Conservation (phyloP, 2,329 filamentous ascomycete species). For the Arachnopeziza araneosa region DNA sequence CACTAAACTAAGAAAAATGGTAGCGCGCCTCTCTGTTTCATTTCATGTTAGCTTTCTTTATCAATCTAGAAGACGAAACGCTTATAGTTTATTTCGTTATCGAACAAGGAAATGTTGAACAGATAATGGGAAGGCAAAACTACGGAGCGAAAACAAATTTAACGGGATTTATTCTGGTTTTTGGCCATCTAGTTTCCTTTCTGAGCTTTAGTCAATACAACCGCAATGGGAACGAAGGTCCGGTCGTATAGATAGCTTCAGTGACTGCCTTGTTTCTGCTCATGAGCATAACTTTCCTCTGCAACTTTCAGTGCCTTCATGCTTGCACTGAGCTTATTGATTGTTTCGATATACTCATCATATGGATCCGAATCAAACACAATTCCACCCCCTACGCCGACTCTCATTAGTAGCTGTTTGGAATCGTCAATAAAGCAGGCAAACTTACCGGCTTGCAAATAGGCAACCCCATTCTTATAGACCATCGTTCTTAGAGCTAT, state of each 20-base stretch:
- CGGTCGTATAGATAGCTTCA: background rate
- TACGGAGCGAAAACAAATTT: too few relatives aligned
- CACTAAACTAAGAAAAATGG: too few relatives aligned
- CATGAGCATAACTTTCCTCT: constrained; percentile 49
- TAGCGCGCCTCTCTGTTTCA: too few relatives aligned
- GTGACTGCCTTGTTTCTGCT: constrained; percentile 7
- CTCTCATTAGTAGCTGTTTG: background rate
- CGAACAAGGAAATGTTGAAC: too few relatives aligned
- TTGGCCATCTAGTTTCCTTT: too few relatives aligned
- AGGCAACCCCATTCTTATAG: constrained; percentile 83
- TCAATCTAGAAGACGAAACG: too few relatives aligned
- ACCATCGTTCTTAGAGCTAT: constrained; percentile 79
- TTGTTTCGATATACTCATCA: constrained; percentile 93
- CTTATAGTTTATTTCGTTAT: too few relatives aligned
- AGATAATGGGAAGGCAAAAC: too few relatives aligned
- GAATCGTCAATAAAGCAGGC: background rate
- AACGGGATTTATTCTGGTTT: too few relatives aligned
- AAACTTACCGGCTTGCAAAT: constrained; percentile 68
- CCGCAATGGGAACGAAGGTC: too few relatives aligned
- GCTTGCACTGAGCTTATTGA: constrained; percentile 91
- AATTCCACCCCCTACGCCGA: constrained; percentile 65
- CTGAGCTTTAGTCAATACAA: too few relatives aligned
- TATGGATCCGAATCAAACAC: constrained; percentile 89
- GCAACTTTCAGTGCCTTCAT: constrained; percentile 82
- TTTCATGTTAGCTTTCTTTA: too few relatives aligned